These are phyloP conservation scores for Buxus sempervirens DNA, from an alignment of 164 flowering plant genomes.

Conservation along the genomic window DNA sequence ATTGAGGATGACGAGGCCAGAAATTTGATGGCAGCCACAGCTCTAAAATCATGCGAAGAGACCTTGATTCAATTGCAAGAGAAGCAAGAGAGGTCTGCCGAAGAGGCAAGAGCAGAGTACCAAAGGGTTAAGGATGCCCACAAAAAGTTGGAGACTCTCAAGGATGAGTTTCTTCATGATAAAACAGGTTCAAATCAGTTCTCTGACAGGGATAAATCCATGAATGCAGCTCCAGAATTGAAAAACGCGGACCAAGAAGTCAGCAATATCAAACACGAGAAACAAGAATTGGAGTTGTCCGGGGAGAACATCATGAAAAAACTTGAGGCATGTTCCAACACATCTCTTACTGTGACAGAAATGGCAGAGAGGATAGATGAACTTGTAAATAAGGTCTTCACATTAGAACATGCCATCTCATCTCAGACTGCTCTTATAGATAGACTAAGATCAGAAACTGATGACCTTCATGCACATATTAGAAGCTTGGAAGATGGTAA, in stretches of 20 bases:
- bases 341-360: slow-evolving; percentile 46
- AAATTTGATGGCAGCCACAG: slow-evolving; percentile 60
- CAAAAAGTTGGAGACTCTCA: slow-evolving; percentile 38
- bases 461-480: slow-evolving; percentile 60
- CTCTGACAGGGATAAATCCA: slow-evolving; percentile 7
- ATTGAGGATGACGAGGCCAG: slow-evolving; percentile 77
- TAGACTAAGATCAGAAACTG: slow-evolving; percentile 56
- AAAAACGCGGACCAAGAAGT: slow-evolving; percentile 26
- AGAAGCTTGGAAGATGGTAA: slow-evolving; percentile 56
- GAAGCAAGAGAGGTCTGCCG: slow-evolving; percentile 41
- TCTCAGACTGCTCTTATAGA: slow-evolving; percentile 65
- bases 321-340: slow-evolving; percentile 23
- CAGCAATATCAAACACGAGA: slow-evolving; percentile 3
- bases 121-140: slow-evolving; percentile 37
- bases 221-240: slow-evolving; percentile 10
- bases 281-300: slow-evolving; percentile 22
- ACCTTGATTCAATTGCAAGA: slow-evolving; percentile 47
- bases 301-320: slow-evolving; percentile 40
- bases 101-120: slow-evolving; percentile 43
- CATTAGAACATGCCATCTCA: slow-evolving; percentile 53
- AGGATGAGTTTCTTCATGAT: slow-evolving; percentile 16
- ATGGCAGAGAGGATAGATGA: slow-evolving; percentile 80
- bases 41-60: slow-evolving; percentile 63
- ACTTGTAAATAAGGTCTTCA: slow-evolving; percentile 66
- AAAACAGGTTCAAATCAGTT: slow-evolving; percentile 9